Percentiles rank a stretch among this genome's conserved stretches.
phyloP scores from a whole-genome alignment of 2,329 filamentous ascomycete species.

The Cercospora nicotianae region DNA sequence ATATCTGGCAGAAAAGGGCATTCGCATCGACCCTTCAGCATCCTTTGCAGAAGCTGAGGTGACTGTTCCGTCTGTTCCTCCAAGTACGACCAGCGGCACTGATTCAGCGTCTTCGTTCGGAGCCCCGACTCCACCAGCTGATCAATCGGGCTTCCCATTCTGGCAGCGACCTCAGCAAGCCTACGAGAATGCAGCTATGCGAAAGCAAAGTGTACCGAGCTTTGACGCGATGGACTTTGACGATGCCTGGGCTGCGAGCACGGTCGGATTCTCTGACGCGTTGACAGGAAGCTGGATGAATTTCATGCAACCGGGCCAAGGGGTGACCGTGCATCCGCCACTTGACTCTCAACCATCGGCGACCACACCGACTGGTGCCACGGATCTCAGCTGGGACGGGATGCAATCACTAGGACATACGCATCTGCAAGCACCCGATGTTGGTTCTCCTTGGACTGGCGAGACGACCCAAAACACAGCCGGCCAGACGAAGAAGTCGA shows the following conservation, averaged over 20 bases:
- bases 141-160: neutral
- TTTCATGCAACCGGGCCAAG: slow-evolving; percentile 28
- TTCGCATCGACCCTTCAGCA: slow-evolving; percentile 60
- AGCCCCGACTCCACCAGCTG: neutral
- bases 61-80: slow-evolving; percentile 2
- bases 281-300: slow-evolving; percentile 34
- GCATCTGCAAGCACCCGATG: neutral
- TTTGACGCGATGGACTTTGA: slow-evolving; percentile 3
- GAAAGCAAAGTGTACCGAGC: slow-evolving; percentile 3
- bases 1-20: slow-evolving; percentile 65
- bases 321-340: slow-evolving; percentile 9
- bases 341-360: neutral
- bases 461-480: slow-evolving; percentile 1
- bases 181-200: slow-evolving; percentile 18
- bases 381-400: neutral
- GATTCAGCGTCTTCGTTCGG: slow-evolving; percentile 3
- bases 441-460: neutral
- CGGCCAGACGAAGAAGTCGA: slow-evolving; percentile 37
- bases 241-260: slow-evolving; percentile 16
- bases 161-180: neutral
- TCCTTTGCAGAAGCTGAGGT: slow-evolving; percentile 61
- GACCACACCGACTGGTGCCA: neutral
- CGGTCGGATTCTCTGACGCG: slow-evolving; percentile 29
- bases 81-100: neutral
- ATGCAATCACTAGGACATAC: neutral